phyloP scores from a whole-genome alignment of 2,329 filamentous ascomycete genomes.

The Aspergillus calidoustus region DNA sequence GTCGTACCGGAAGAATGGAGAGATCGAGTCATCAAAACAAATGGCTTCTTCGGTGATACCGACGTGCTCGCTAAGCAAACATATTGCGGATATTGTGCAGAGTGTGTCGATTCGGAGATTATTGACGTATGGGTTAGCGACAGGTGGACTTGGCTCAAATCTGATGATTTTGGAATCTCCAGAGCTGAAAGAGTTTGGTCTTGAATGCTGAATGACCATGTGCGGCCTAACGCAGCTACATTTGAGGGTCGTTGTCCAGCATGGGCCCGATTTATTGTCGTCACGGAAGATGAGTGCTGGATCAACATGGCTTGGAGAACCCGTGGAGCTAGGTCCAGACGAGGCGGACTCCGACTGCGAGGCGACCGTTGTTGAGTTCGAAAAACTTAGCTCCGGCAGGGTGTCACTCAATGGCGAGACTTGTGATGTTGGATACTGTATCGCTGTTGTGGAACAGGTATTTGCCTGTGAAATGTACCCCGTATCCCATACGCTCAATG shows the following conservation, averaged over 20 bases:
- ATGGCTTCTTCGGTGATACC: constrained; percentile 30
- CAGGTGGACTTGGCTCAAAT: constrained; percentile 15
- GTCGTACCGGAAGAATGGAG: constrained; percentile 32
- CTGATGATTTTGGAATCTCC: constrained; percentile 20
- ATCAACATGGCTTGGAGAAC: constrained; percentile 6
- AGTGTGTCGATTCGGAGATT: constrained; percentile 32
- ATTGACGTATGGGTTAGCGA: constrained; percentile 32
- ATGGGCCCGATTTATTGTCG: constrained; percentile 4
- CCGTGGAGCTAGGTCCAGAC: neutral
- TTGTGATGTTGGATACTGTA: neutral
- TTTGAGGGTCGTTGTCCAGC: constrained; percentile 20
- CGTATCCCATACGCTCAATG: constrained; percentile 13
- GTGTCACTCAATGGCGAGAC: neutral
- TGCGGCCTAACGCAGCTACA: constrained; percentile 25
- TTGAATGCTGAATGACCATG: constrained; percentile 18
- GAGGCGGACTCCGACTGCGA: neutral
- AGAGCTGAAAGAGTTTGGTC: constrained; percentile 1
- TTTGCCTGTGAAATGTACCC: constrained; percentile 4
- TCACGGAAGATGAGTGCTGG: constrained; percentile 12
- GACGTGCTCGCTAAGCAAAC: constrained; percentile 26
- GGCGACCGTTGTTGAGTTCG: neutral
- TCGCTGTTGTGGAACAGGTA: neutral
- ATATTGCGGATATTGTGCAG: constrained; percentile 31
- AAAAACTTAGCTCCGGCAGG: neutral
- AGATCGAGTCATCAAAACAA: constrained; percentile 30